Conservation (phyloP, 2,329 filamentous ascomycete genomes). For the Colletotrichum musicola region DNA sequence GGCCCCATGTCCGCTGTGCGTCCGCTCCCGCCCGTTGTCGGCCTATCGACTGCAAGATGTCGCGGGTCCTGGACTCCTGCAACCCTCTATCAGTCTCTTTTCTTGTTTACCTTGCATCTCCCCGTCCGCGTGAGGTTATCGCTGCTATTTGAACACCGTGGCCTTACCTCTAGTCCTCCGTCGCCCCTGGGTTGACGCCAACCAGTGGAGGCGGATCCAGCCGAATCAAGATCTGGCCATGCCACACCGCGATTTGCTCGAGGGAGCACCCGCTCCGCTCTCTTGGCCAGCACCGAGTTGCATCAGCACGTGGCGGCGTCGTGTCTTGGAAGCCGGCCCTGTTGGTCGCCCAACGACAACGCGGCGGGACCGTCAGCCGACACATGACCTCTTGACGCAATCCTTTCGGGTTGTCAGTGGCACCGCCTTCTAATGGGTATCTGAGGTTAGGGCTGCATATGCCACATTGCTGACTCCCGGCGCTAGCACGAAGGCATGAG, state of each 20-base stretch:
- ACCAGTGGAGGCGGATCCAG: neutral
- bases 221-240: slow-evolving; percentile 12
- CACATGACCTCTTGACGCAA: slow-evolving; percentile 26
- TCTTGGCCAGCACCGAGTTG: slow-evolving; percentile 1
- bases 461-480: slow-evolving; percentile 33
- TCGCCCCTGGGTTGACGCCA: neutral
- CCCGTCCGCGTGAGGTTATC: slow-evolving; percentile 4
- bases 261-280: slow-evolving; percentile 4
- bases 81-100: neutral
- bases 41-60: slow-evolving; percentile 6
- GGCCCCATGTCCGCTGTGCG: slow-evolving; percentile 18
- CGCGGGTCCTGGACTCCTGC: neutral
- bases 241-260: slow-evolving; percentile 20
- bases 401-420: slow-evolving; percentile 17
- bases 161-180: neutral
- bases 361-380: slow-evolving; percentile 15
- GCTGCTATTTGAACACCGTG: neutral
- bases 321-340: slow-evolving; percentile 4
- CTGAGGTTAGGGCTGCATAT: slow-evolving; percentile 38
- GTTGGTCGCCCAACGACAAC: slow-evolving; percentile 4
- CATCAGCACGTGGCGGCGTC: slow-evolving; percentile 4
- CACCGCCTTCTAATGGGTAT: slow-evolving; percentile 25
- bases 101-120: slow-evolving; percentile 10
- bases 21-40: slow-evolving; percentile 21
- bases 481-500: slow-evolving; percentile 35